phyloP scores from a whole-genome alignment of 2,329 filamentous ascomycete species.

The Endocalyx cinctus region DNA sequence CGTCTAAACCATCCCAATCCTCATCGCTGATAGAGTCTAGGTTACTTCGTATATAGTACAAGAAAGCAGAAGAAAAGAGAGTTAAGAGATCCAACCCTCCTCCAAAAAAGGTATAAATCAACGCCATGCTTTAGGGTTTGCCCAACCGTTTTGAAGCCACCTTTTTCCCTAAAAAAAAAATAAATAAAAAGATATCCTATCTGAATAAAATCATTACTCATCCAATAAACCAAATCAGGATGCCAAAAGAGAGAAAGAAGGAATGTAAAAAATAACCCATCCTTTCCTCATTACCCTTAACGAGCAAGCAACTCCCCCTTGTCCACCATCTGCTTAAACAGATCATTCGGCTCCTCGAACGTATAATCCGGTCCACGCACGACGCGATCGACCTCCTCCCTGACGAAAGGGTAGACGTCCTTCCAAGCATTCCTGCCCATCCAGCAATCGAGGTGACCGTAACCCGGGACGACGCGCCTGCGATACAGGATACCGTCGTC shows the following conservation, averaged over 20 bases:
- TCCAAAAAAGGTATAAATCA: no score
- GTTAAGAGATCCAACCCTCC: no score
- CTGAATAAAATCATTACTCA: no score
- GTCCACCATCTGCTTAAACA: conserved; percentile 37
- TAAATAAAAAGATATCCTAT: no score
- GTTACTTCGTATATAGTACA: no score
- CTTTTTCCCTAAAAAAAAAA: no score
- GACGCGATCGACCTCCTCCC: conserved; percentile 51
- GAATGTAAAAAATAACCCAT: background rate
- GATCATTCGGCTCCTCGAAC: conserved; percentile 40
- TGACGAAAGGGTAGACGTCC: conserved; percentile 55
- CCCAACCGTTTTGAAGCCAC: no score
- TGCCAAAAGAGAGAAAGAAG: background rate
- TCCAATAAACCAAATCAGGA: no score
- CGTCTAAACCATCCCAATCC: no score
- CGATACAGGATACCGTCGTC: conserved; percentile 40
- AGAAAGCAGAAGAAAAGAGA: no score
- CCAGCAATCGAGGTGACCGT: conserved; percentile 59
- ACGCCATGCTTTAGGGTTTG: no score
- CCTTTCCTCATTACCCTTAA: conserved; percentile 2
- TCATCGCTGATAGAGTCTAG: no score
- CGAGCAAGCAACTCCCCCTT: conserved; percentile 31
- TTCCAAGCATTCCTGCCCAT: conserved; percentile 56
- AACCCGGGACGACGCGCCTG: conserved; percentile 49
- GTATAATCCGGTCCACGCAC: conserved; percentile 35